A percentile compares a stretch with the other conserved stretches of the same genome.
Evolutionary conservation across 2,329 filamentous ascomycete species (phyloP).

Genomic region (Botrytis sinoallii): DNA sequence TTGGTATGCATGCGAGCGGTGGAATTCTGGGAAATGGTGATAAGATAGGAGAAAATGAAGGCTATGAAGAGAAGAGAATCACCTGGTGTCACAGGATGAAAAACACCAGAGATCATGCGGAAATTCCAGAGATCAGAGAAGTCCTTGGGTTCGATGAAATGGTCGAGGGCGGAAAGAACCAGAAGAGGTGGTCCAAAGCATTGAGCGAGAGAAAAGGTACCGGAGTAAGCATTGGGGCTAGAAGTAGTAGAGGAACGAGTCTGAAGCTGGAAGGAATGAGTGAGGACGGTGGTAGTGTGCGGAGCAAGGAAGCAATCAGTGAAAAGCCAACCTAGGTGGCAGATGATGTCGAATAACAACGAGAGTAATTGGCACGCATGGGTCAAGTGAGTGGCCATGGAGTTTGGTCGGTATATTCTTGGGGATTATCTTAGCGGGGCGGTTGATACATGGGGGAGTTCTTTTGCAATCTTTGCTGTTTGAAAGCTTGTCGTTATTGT

Average conservation of each 20-base stretch:
- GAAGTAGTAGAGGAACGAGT: constrained; percentile 10
- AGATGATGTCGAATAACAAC: not conserved
- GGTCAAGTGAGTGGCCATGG: not conserved
- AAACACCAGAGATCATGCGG: constrained; percentile 73
- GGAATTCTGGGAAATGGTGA: constrained; percentile 21
- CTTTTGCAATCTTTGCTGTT: not conserved
- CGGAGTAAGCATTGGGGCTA: constrained; percentile 41
- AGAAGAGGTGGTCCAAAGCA: constrained; percentile 48
- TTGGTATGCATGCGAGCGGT: constrained; percentile 18
- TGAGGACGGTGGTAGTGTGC: constrained; percentile 16
- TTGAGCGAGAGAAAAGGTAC: constrained; percentile 51
- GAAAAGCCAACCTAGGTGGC: not conserved
- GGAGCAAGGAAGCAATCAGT: not conserved
- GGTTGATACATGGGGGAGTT: constrained; percentile 11
- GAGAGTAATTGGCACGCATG: no score
- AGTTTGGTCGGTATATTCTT: constrained; percentile 10
- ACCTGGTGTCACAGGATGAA: constrained; percentile 82
- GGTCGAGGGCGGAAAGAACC: constrained; percentile 40
- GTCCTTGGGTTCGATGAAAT: constrained; percentile 56
- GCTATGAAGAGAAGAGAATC: constrained; percentile 55
- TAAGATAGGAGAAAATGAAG: constrained; percentile 19
- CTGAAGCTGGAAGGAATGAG: constrained; percentile 13
- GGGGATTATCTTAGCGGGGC: not conserved
- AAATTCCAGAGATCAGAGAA: constrained; percentile 63
- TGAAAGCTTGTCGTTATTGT: not conserved